Evolutionary conservation across 352 stramenopile genomes (phyloP).

Genomic region (Aphanomyces astaci): DNA sequence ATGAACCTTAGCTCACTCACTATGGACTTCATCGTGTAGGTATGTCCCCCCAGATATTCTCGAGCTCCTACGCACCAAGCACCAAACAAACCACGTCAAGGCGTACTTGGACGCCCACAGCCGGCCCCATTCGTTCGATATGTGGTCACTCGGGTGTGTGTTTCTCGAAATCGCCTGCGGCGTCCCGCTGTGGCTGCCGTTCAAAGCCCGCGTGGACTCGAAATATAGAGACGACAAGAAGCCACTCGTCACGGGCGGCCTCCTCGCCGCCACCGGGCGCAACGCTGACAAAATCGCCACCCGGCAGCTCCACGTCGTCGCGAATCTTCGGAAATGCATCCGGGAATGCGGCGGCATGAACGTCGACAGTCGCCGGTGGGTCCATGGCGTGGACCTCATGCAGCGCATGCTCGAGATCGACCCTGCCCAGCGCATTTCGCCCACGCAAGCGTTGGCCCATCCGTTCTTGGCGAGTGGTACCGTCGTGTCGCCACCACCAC

Average conservation of each 20-base stretch:
- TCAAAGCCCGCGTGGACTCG: conserved; percentile 9
- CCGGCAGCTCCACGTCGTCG: conserved; percentile 2
- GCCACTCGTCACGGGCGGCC: conserved; percentile 8
- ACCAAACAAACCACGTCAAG: conserved; percentile 10
- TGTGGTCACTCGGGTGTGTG: conserved; percentile 21
- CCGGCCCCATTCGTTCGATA: conserved; percentile 16
- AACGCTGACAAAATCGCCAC: conserved; percentile 10
- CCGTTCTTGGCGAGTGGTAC: too few relatives aligned
- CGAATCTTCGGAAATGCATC: conserved; percentile 9
- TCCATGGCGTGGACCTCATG: conserved; percentile 6
- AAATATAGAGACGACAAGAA: background rate
- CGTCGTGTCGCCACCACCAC: too few relatives aligned
- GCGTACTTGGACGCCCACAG: conserved; percentile 5
- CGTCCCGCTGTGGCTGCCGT: conserved; percentile 18
- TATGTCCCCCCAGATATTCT: conserved; percentile 15
- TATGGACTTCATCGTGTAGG: background rate
- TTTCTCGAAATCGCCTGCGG: conserved; percentile 18
- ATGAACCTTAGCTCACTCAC: too few relatives aligned
- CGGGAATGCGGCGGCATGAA: conserved; percentile 4
- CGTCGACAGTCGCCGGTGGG: conserved; percentile 5
- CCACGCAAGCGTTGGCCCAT: background rate
- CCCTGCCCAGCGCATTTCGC: conserved; percentile 12
- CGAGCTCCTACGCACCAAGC: conserved; percentile 15
- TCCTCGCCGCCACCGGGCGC: background rate
- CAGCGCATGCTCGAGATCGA: conserved; percentile 5